A percentile compares a stretch with the other conserved stretches of the same genome.
Conservation (phyloP, 495 filamentous ascomycete genomes). For the Durotheca rogersii region DNA sequence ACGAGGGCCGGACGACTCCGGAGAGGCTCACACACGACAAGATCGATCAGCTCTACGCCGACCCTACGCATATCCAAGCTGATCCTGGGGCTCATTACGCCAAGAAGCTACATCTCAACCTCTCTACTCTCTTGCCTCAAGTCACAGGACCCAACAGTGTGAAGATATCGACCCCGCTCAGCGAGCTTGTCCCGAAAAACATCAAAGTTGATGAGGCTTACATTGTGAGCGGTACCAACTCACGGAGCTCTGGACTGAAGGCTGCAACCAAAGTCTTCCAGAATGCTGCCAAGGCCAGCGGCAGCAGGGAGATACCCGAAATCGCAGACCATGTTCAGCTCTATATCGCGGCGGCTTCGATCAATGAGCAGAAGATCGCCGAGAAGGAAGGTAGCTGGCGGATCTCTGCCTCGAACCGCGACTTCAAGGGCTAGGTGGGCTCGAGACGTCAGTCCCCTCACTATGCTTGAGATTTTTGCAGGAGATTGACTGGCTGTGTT, state of each 20-base stretch:
- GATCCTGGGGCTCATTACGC: conserved; percentile 80
- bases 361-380: conserved; percentile 73
- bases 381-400: conserved; percentile 90
- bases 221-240: conserved; percentile 90
- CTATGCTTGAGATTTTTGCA: too few relatives aligned
- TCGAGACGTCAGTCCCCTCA: too few relatives aligned
- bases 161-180: conserved; percentile 78
- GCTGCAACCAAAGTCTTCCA: conserved; percentile 85
- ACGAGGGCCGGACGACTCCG: conserved; percentile 25
- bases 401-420: too few relatives aligned
- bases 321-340: conserved; percentile 79
- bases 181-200: conserved; percentile 65
- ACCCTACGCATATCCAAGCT: conserved; percentile 64
- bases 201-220: conserved; percentile 86
- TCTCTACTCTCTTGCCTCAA: conserved; percentile 77
- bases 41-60: conserved; percentile 70
- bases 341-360: conserved; percentile 88
- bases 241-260: conserved; percentile 75
- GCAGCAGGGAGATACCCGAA: conserved; percentile 59
- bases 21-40: conserved; percentile 65
- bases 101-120: conserved; percentile 66
- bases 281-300: conserved; percentile 59
- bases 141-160: conserved; percentile 92
- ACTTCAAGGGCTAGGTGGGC: too few relatives aligned
- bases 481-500: too few relatives aligned